Conservation (phyloP, 768 basidiomycete genomes). For the Leucocoprinus sp. region DNA sequence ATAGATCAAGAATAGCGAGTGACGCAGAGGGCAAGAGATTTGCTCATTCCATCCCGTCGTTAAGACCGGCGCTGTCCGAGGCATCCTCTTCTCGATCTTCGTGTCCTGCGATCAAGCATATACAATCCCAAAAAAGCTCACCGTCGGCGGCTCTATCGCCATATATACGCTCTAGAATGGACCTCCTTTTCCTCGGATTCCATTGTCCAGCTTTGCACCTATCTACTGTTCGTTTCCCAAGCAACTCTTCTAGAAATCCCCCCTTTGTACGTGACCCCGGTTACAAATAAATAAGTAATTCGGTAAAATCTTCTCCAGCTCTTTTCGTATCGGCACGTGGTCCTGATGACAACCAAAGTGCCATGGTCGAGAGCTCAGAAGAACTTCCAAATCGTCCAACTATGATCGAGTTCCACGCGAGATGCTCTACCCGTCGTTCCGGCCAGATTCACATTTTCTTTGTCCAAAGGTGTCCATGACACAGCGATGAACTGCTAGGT, state of each 20-base stretch:
- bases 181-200: conserved; percentile 7
- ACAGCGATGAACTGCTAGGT: conserved; percentile 1
- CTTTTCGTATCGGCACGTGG: conserved; percentile 7
- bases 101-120: conserved; percentile 7
- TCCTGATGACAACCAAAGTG: neutral
- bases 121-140: conserved; percentile 3
- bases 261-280: conserved; percentile 7
- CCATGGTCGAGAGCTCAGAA: conserved; percentile 8
- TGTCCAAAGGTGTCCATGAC: neutral
- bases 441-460: conserved; percentile 5
- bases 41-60: conserved; percentile 11
- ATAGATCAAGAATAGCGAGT: conserved; percentile 8
- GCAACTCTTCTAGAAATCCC: conserved; percentile 9
- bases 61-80: conserved; percentile 10
- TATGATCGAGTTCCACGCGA: conserved; percentile 11
- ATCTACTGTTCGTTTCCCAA: conserved; percentile 4
- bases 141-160: neutral
- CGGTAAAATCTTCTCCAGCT: conserved; percentile 3
- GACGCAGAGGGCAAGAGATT: conserved; percentile 7
- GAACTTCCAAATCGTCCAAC: neutral
- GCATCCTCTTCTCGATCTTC: conserved; percentile 9
- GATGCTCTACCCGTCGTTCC: conserved; percentile 1
- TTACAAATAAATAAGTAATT: conserved; percentile 7
- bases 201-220: neutral
- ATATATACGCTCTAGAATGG: conserved; percentile 5